phyloP scores from a whole-genome alignment of 441 rosid genomes.

The Eutrema salsugineum region DNA sequence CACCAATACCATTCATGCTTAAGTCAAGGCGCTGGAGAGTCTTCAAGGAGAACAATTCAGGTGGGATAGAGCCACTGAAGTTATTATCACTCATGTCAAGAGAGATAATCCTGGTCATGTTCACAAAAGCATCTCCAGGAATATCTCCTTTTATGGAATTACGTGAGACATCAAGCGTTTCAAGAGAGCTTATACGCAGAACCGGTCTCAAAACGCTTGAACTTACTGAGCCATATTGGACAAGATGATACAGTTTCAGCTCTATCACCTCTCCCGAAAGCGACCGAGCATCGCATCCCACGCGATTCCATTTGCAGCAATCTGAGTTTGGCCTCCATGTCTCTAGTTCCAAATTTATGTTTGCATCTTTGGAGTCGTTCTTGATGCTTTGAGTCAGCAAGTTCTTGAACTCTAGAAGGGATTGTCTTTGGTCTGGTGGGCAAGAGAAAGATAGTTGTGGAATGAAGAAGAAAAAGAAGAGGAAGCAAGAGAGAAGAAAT shows the following conservation, averaged over 20 bases:
- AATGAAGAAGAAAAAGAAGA: too few species aligned
- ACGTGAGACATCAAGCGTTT: conserved; percentile 16
- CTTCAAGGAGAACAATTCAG: conserved; percentile 18
- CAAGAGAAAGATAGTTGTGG: conserved; percentile 5
- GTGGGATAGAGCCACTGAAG: conserved; percentile 29
- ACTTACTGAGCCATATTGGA: conserved; percentile 1
- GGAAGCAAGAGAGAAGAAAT: too few species aligned
- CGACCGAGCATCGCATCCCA: conserved; percentile 20
- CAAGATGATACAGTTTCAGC: conserved; percentile 3
- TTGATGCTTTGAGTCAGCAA: background rate
- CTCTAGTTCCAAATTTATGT: background rate
- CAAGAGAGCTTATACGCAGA: conserved; percentile 21
- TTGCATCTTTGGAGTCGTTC: background rate
- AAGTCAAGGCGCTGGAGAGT: conserved; percentile 23
- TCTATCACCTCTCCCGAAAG: conserved; percentile 15
- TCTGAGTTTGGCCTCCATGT: conserved; percentile 35
- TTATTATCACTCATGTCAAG: conserved; percentile 25
- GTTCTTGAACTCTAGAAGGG: conserved; percentile 33
- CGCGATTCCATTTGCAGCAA: conserved; percentile 33
- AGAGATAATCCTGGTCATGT: conserved; percentile 18
- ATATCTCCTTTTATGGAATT: conserved; percentile 28
- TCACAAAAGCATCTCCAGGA: conserved; percentile 26
- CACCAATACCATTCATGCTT: conserved; percentile 20
- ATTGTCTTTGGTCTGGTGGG: conserved; percentile 25
- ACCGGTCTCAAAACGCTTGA: conserved; percentile 27